Base-by-base conservation (phyloP, 129 eudicot genomes). In the Pseudognaphalium luteoalbum region DNA sequence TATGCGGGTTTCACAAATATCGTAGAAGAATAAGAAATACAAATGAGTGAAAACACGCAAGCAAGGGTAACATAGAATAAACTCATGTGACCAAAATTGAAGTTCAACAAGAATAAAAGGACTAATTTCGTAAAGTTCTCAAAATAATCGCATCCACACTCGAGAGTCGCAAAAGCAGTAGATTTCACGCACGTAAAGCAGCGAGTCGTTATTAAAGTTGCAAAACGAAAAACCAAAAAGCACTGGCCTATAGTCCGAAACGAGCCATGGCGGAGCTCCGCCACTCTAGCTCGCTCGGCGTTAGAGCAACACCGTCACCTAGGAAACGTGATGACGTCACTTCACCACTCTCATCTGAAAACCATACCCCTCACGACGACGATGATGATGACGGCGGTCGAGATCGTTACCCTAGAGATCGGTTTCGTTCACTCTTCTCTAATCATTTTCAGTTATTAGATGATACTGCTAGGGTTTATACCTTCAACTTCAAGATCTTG, bases 211-310 rank as follows among this genome's bases (percentile, higher is more conserved):
- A 68, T 0, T 25, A 1, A 61, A 28, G 11, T 20, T 6, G 28
- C 0, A 64, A 32, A 64, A 17, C 16, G 1, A 32, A 5, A 16
- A 32, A 61, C n/a, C 52, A 70, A 56, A 56, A 57, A 51, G 41
- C 56, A 81, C 96, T 83, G 88, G 90, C 91, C 78, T 84, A 42
- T 80, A 89, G 96, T 77, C 94, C 96, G 66, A 87, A 87, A 76
- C 84, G 91, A 85, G 91, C 96, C 54, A 87, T 83, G 97, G 93
- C 98, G 85, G 98, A 93, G 96, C 96, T 93, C 88, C 96, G 98
- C 78, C 90, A 91, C 83, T 87, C 95, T 37, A 87, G 96, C 86
- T 90, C 98, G 74, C 65, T 84, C 66, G 92, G 91, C 75, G 80
- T 81, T 86, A 86, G 98, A 35, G 74, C 97, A 58, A 62, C 90